Conservation (phyloP, 1,284 basidiomycete species). For the Moesziomyces sp. region DNA sequence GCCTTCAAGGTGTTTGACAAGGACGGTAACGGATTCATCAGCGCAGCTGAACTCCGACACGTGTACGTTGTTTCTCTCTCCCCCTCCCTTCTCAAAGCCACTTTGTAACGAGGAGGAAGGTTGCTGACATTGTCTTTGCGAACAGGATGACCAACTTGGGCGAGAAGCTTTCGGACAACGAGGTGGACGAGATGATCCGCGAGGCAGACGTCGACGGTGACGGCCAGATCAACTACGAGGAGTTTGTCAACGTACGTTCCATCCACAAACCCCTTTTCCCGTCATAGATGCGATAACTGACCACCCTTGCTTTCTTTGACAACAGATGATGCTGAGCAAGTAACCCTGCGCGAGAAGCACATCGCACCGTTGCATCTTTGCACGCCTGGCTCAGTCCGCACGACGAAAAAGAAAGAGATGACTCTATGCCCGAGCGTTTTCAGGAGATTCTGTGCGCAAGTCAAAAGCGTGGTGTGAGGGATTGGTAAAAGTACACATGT, state of each 20-base stretch:
- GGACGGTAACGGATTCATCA: conserved; percentile 76
- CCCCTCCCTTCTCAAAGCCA: no score
- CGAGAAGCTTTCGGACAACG: conserved; percentile 89
- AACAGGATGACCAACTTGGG: conserved; percentile 66
- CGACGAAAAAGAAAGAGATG: no score
- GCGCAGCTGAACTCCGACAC: conserved; percentile 74
- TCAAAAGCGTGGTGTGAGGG: no score
- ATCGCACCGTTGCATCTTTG: no score
- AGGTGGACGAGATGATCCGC: conserved; percentile 98
- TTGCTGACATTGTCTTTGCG: no score
- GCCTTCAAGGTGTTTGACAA: conserved; percentile 78
- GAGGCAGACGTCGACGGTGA: conserved; percentile 97
- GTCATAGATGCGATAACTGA: no score
- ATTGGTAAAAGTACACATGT: no score
- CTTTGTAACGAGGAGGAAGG: no score
- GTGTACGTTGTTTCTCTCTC: conserved; percentile 46
- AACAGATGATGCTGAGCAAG: conserved; percentile 67
- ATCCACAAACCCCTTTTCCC: no score
- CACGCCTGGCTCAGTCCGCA: no score
- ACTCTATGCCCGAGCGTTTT: no score
- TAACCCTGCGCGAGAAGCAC: conserved; percentile 8
- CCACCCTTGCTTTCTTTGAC: background rate
- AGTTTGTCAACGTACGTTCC: conserved; percentile 70
- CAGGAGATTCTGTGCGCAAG: no score
- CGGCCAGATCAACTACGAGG: conserved; percentile 78